These are phyloP conservation scores for Daldinia childiae DNA, from an alignment of 495 filamentous ascomycete species.

Conservation along the genomic window DNA sequence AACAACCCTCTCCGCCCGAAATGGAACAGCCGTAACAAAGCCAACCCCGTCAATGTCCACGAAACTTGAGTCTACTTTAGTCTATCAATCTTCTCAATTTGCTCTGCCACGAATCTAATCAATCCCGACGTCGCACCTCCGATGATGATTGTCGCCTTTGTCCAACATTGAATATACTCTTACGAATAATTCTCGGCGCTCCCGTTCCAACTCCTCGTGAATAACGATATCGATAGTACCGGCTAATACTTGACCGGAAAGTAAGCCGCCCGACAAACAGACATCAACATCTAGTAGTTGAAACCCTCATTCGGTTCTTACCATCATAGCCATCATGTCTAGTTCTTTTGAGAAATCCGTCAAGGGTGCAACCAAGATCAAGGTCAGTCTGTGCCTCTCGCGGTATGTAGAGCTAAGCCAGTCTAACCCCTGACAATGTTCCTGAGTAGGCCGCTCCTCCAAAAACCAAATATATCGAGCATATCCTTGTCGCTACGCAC, in stretches of 20 bases:
- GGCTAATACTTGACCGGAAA: slow-evolving; percentile 18
- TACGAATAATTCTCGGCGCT: neutral
- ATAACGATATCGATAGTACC: slow-evolving; percentile 20
- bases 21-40: slow-evolving; percentile 38
- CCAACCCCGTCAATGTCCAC: slow-evolving; percentile 5
- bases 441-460: slow-evolving; percentile 82
- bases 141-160: slow-evolving; percentile 44
- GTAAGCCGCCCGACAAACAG: slow-evolving; percentile 4
- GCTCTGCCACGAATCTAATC: slow-evolving; percentile 26
- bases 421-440: slow-evolving; percentile 26
- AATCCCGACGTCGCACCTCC: slow-evolving; percentile 37
- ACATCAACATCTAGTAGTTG: slow-evolving; percentile 10
- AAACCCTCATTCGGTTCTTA: slow-evolving; percentile 17
- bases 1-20: slow-evolving; percentile 18
- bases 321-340: slow-evolving; percentile 64
- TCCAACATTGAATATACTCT: slow-evolving; percentile 34
- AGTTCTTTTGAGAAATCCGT: slow-evolving; percentile 91
- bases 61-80: slow-evolving; percentile 14
- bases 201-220: slow-evolving; percentile 4
- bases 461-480: slow-evolving; percentile 99
- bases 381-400: slow-evolving; percentile 63
- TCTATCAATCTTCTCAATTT: slow-evolving; percentile 26
- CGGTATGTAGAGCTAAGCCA: neutral
- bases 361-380: slow-evolving; percentile 93
- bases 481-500: slow-evolving; percentile 95